phyloP scores from a whole-genome alignment of 1,284 basidiomycete genomes.

The Somion occarium region DNA sequence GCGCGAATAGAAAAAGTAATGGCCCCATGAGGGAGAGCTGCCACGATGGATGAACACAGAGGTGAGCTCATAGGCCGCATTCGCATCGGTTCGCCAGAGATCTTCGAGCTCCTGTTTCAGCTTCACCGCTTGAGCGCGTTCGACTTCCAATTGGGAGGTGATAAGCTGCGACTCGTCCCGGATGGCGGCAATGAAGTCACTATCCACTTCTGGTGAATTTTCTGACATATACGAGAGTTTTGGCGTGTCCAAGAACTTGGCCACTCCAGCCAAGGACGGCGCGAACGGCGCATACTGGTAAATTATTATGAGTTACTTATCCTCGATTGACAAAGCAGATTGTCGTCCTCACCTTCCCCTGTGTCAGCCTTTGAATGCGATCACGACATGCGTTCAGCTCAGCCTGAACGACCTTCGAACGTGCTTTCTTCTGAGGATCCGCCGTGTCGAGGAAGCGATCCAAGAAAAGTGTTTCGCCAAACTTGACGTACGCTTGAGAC shows the following conservation, averaged over 20 bases:
- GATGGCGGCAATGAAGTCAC: slow-evolving; percentile 46
- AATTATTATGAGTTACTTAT: slow-evolving; percentile 1
- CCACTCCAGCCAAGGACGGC: slow-evolving; percentile 46
- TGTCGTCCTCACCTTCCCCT: slow-evolving; percentile 53
- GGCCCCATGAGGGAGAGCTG: slow-evolving; percentile 76
- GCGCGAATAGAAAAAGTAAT: slow-evolving; percentile 88
- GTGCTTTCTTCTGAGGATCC: slow-evolving; percentile 64
- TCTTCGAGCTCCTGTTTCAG: slow-evolving; percentile 72
- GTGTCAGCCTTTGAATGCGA: slow-evolving; percentile 60
- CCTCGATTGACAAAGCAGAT: background rate
- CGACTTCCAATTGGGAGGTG: slow-evolving; percentile 54
- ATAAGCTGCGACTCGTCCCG: slow-evolving; percentile 50
- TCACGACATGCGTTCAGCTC: slow-evolving; percentile 62
- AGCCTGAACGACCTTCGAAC: slow-evolving; percentile 65
- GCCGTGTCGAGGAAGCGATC: slow-evolving; percentile 87
- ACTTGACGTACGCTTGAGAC: slow-evolving; percentile 92
- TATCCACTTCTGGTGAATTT: slow-evolving; percentile 40
- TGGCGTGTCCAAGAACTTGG: slow-evolving; percentile 50
- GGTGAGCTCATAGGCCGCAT: slow-evolving; percentile 84
- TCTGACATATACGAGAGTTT: slow-evolving; percentile 31
- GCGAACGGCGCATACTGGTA: slow-evolving; percentile 54
- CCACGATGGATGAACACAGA: slow-evolving; percentile 97
- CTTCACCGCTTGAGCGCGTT: slow-evolving; percentile 48
- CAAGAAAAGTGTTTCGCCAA: slow-evolving; percentile 83
- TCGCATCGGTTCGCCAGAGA: slow-evolving; percentile 70